A percentile compares a stretch with the other conserved stretches of the same genome.
phyloP scores from a whole-genome alignment of 768 basidiomycete genomes.

The Boletus subparvulus region DNA sequence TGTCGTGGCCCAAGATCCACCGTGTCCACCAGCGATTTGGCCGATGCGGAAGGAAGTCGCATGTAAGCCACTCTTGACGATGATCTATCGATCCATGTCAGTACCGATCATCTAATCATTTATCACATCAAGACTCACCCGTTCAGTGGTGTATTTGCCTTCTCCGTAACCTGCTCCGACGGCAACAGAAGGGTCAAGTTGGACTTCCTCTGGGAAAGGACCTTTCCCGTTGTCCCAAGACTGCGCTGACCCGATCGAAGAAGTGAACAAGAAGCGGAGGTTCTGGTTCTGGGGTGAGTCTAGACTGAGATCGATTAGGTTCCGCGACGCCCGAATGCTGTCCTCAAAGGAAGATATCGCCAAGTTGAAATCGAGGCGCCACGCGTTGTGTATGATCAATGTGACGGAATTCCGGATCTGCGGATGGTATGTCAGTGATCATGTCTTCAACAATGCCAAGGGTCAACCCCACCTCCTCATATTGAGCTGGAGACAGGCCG shows the following conservation, averaged over 20 bases:
- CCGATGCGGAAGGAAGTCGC: constrained; percentile 44
- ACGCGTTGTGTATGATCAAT: constrained; percentile 43
- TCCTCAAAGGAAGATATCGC: constrained; percentile 44
- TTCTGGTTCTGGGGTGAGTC: constrained; percentile 25
- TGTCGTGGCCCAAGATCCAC: constrained; percentile 43
- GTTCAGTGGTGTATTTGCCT: constrained; percentile 44
- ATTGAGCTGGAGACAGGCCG: constrained; percentile 27
- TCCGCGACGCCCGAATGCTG: constrained; percentile 39
- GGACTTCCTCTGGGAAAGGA: constrained; percentile 37
- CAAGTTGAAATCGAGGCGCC: constrained; percentile 46
- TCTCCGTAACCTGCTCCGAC: constrained; percentile 46
- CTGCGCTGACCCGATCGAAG: constrained; percentile 38
- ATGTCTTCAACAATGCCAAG: neutral
- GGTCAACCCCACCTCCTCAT: constrained; percentile 15
- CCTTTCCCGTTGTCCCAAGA: constrained; percentile 30
- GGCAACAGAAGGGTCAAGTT: constrained; percentile 34
- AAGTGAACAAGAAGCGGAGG: constrained; percentile 41
- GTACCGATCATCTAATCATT: neutral
- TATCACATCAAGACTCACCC: constrained; percentile 21
- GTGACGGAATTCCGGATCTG: constrained; percentile 37
- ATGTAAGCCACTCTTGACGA: constrained; percentile 39
- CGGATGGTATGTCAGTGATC: neutral
- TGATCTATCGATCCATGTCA: constrained; percentile 26
- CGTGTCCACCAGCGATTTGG: constrained; percentile 42
- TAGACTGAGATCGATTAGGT: constrained; percentile 34